Conservation (phyloP, 345 rosid species). For the Mallotus nudiflorus region DNA sequence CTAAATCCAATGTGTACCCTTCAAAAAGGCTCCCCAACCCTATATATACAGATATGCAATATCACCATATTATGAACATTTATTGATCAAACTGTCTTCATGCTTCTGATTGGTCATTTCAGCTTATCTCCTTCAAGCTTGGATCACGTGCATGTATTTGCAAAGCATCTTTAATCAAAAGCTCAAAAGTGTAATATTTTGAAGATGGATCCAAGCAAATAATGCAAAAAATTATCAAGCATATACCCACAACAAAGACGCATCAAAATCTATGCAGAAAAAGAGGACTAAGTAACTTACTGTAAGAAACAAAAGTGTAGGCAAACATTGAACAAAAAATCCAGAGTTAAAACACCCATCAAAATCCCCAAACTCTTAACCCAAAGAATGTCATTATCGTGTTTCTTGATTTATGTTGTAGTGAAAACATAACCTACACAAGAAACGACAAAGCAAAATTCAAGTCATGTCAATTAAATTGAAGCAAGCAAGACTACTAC, state of each 20-base stretch:
- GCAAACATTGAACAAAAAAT: conserved; percentile 64
- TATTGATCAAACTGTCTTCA: too few relatives aligned
- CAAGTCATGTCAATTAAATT: neutral
- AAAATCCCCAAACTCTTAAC: conserved; percentile 47
- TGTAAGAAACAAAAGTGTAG: conserved; percentile 60
- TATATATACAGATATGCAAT: conserved; percentile 32
- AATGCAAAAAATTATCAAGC: neutral
- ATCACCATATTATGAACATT: neutral
- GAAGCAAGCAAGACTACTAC: neutral
- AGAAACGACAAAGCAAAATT: neutral
- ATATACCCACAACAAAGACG: neutral
- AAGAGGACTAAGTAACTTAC: too few relatives aligned
- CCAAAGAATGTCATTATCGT: conserved; percentile 35
- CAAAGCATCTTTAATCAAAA: neutral
- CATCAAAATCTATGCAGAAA: neutral
- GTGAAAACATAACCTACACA: conserved; percentile 29
- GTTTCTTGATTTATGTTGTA: conserved; percentile 45
- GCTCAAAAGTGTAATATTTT: neutral
- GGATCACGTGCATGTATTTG: conserved; percentile 38
- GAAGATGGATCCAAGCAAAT: neutral
- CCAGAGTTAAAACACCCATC: conserved; percentile 46
- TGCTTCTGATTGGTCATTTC: neutral
- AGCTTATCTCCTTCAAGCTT: conserved; percentile 36
- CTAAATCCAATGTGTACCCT: conserved; percentile 10
- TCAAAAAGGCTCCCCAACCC: conserved; percentile 1